Conservation (phyloP, 371 early-diverging fungal species). For the Apophysomyces sp. region DNA sequence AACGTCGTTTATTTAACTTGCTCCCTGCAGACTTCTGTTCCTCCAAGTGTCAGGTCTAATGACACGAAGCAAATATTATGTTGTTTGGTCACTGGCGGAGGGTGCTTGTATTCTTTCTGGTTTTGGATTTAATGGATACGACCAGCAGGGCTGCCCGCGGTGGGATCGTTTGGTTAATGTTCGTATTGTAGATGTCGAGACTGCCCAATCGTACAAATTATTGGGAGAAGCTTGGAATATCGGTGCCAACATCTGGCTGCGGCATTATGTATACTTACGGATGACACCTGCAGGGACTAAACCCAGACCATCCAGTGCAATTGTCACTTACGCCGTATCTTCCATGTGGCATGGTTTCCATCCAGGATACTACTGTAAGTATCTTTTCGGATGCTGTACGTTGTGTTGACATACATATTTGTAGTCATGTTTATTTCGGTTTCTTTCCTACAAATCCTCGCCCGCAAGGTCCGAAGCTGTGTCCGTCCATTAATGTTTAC, state of each 20-base stretch:
- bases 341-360: constrained; percentile 94
- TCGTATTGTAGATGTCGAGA: constrained; percentile 63
- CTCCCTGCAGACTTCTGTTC: constrained; percentile 43
- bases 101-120: constrained; percentile 78
- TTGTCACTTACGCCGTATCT: constrained; percentile 70
- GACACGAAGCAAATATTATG: constrained; percentile 78
- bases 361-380: constrained; percentile 76
- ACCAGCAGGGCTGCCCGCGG: constrained; percentile 39
- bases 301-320: constrained; percentile 52
- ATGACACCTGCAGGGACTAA: constrained; percentile 52
- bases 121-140: constrained; percentile 75
- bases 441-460: constrained; percentile 47
- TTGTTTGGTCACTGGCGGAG: constrained; percentile 82
- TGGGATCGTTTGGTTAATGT: constrained; percentile 71
- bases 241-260: constrained; percentile 81
- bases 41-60: constrained; percentile 61
- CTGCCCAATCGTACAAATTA: constrained; percentile 63
- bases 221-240: constrained; percentile 83
- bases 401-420: background rate
- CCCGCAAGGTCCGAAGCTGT: constrained; percentile 52
- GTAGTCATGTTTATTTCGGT: constrained; percentile 55
- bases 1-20: background rate
- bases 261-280: constrained; percentile 73
- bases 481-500: constrained; percentile 62
- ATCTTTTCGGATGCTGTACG: background rate